Percentiles rank a stretch among this genome's conserved stretches.
phyloP scores from a whole-genome alignment of 2,329 filamentous ascomycete genomes.

The Hypoxylon sp. region DNA sequence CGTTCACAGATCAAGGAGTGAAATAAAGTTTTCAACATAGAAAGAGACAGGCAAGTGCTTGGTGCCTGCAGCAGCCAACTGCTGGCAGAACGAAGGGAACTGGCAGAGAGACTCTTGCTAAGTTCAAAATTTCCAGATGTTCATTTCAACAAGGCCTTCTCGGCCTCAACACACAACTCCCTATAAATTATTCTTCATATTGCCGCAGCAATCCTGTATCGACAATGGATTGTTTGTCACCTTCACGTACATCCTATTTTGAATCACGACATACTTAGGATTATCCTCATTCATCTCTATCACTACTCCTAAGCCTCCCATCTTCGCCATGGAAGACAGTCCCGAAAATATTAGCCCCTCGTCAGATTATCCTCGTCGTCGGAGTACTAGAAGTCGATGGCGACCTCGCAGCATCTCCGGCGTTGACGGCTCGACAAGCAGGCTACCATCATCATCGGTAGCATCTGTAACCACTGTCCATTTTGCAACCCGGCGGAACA shows the following conservation, averaged over 20 bases:
- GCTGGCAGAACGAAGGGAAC: slow-evolving; percentile 1
- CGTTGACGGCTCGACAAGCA: slow-evolving; percentile 50
- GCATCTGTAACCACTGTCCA: slow-evolving; percentile 29
- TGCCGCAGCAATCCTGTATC: slow-evolving; percentile 10
- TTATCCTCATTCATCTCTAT: slow-evolving; percentile 4
- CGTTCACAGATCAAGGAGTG: neutral
- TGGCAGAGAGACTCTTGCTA: neutral
- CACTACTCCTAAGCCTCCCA: slow-evolving; percentile 3
- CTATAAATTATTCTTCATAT: slow-evolving; percentile 25
- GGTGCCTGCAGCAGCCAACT: neutral
- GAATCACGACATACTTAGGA: slow-evolving; percentile 16
- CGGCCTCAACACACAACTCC: slow-evolving; percentile 25
- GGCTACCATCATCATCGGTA: slow-evolving; percentile 44
- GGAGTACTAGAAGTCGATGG: slow-evolving; percentile 45
- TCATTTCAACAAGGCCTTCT: slow-evolving; percentile 10
- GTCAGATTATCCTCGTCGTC: slow-evolving; percentile 39
- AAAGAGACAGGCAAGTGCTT: slow-evolving; percentile 16
- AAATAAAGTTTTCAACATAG: neutral
- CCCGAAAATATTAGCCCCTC: slow-evolving; percentile 41
- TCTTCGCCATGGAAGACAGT: slow-evolving; percentile 36
- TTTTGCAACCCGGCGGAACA: slow-evolving; percentile 27
- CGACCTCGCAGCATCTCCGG: slow-evolving; percentile 46
- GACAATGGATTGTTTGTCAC: slow-evolving; percentile 38
- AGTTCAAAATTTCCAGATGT: slow-evolving; percentile 9
- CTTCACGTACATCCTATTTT: slow-evolving; percentile 13